phyloP scores from a whole-genome alignment of 2,329 filamentous ascomycete genomes.

The Daldinia sp. region DNA sequence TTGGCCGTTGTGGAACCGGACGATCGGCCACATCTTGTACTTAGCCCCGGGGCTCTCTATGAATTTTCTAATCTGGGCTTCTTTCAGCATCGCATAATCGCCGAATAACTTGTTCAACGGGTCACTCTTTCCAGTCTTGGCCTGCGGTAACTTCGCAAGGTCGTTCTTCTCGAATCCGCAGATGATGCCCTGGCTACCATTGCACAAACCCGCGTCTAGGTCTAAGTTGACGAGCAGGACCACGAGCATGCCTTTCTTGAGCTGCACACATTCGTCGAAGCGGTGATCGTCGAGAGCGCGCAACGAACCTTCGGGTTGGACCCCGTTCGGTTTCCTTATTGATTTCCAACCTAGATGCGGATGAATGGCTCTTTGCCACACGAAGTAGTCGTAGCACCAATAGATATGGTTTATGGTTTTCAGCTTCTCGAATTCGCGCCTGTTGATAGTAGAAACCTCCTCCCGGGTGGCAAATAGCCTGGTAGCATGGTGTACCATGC shows the following conservation, averaged over 20 bases:
- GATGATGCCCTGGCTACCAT: constrained; percentile 62
- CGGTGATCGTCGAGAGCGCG: constrained; percentile 59
- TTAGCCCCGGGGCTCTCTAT: constrained; percentile 49
- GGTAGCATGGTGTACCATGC: constrained; percentile 57
- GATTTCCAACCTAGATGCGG: constrained; percentile 47
- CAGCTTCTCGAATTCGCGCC: constrained; percentile 52
- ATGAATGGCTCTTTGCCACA: constrained; percentile 50
- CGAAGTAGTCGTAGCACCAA: constrained; percentile 57
- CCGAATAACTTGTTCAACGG: constrained; percentile 50
- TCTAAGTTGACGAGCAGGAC: constrained; percentile 65
- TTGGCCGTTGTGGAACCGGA: constrained; percentile 64
- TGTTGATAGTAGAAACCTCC: constrained; percentile 55
- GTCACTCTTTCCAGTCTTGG: constrained; percentile 36
- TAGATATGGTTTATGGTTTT: constrained; percentile 49
- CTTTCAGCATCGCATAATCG: constrained; percentile 54
- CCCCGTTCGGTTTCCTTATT: constrained; percentile 31
- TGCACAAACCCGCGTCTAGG: constrained; percentile 56
- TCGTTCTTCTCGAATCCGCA: constrained; percentile 57
- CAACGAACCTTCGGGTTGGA: constrained; percentile 48
- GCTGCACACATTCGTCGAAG: constrained; percentile 57
- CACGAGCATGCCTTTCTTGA: constrained; percentile 65
- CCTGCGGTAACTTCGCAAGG: constrained; percentile 47
- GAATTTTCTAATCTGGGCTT: constrained; percentile 56
- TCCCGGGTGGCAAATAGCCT: constrained; percentile 58
- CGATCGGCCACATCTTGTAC: constrained; percentile 61